Base-by-base conservation (phyloP, 768 basidiomycete species). In the Tephrocybe sp. region DNA sequence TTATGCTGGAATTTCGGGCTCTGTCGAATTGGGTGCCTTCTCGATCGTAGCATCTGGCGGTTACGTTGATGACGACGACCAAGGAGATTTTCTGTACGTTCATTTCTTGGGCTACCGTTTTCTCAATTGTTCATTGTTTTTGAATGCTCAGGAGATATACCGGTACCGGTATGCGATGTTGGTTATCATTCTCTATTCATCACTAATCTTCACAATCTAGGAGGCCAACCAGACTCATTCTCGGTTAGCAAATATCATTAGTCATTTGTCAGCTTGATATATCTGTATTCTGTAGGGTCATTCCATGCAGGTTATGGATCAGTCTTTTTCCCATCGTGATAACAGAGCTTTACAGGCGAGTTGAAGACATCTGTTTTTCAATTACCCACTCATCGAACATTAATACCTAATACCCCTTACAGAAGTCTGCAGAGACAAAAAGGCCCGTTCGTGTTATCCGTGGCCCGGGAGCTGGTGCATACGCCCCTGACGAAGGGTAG, bases 371-470 rank as follows among this genome's bases (percentile, higher is more conserved):
- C 13, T 13, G 3, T 22, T 11, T 14, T 30, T 12, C 4, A 19
- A 14, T 26, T 23, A 30, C 16, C 26, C 38, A 2, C n/a, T 14
- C 12, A 39, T 7, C 3, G 4, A 33, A 5, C 19, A 36, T 12
- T 31, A 9, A n/a, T 14, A 23, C 19, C 12, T 13, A 30, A 22
- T 33, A 17, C 14, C 44, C 38, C 4, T 13, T 13, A 41, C 51
- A 73, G 70, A 67, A 53, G 57, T 70, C 71, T 2, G 51, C 34
- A 4, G 60, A 68, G 13, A 70, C 63, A 1, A 38, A 56, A 32
- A 45, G 56, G 4, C 75, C 73, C 9, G 68, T 78, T 32, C 70
- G 76, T 5, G 74, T 77, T 11, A 60, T 76, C 35, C 70, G 76
- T 17, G 74, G 74, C 3, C 40, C 52, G 11, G 63, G 64, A 32